Conservation (phyloP, 768 basidiomycete genomes). For the Russula dissimulans region DNA sequence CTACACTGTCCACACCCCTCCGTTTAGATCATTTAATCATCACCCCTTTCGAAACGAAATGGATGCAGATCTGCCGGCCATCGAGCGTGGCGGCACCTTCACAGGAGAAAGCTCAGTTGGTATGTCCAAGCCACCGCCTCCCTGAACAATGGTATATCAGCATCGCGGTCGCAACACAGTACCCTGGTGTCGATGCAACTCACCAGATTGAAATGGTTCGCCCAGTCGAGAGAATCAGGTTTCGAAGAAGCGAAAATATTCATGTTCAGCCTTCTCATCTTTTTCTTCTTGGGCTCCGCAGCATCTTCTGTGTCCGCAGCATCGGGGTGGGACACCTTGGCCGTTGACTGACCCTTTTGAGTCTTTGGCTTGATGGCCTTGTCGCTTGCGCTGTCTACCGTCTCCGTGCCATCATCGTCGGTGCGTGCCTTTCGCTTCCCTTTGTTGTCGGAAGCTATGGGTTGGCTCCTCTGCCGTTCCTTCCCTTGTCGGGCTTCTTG, state of each 20-base stretch:
- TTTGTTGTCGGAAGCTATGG: constrained; percentile 18
- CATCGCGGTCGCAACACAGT: neutral
- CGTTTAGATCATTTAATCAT: neutral
- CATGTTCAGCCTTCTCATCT: constrained; percentile 14
- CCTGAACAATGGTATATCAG: constrained; percentile 7
- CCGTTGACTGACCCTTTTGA: neutral
- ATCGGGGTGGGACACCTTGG: neutral
- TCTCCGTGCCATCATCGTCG: constrained; percentile 21
- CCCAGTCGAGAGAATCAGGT: constrained; percentile 15
- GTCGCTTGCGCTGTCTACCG: neutral
- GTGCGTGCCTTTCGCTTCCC: constrained; percentile 33
- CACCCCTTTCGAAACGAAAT: constrained; percentile 1
- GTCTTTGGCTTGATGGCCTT: neutral
- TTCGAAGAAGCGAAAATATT: constrained; percentile 13
- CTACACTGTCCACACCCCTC: neutral
- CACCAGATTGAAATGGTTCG: constrained; percentile 11
- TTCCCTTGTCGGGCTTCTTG: constrained; percentile 18
- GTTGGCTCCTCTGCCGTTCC: neutral
- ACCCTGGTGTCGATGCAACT: neutral
- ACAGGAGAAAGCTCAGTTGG: constrained; percentile 17
- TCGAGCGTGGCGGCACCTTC: constrained; percentile 14
- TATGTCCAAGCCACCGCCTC: constrained; percentile 11
- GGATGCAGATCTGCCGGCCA: constrained; percentile 2
- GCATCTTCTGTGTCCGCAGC: constrained; percentile 1
- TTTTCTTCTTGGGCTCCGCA: constrained; percentile 16